A percentile compares a stretch with the other conserved stretches of the same genome.
These are phyloP conservation scores for Prunus yedoensis DNA, from an alignment of 331 rosid genomes.

Conservation along the genomic window DNA sequence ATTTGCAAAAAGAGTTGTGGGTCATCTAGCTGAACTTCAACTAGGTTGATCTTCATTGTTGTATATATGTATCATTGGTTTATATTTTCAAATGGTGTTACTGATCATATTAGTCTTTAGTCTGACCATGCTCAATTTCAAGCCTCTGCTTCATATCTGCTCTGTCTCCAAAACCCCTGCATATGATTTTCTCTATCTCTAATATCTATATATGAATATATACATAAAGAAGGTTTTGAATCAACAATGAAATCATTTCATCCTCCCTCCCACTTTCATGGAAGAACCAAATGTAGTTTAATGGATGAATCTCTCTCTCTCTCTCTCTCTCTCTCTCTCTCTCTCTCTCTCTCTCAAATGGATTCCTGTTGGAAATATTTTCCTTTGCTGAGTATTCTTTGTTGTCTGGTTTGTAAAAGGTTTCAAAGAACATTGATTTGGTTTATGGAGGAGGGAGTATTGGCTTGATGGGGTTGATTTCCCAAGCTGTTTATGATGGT, in stretches of 20 bases:
- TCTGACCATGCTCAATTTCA: not conserved
- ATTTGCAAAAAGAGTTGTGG: not conserved
- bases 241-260: not conserved
- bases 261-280: not conserved
- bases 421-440: conserved; percentile 84
- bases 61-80: not conserved
- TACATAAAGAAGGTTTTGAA: not conserved
- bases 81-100: not conserved
- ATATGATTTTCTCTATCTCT: not conserved
- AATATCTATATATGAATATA: no score
- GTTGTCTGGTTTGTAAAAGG: conserved; percentile 41
- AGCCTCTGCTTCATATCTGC: not conserved
- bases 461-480: conserved; percentile 94
- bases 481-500: conserved; percentile 85
- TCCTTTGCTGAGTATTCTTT: not conserved
- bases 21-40: not conserved
- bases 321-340: not conserved
- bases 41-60: conserved; percentile 4
- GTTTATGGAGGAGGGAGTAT: conserved; percentile 99
- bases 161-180: not conserved
- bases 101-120: no score
- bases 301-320: not conserved
- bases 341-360: not conserved
- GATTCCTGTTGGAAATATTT: not conserved
- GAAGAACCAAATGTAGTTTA: not conserved